Percentiles rank a stretch among this genome's conserved stretches.
phyloP scores from a whole-genome alignment of 306 rosid species.

The Casuarina cunninghamiana region DNA sequence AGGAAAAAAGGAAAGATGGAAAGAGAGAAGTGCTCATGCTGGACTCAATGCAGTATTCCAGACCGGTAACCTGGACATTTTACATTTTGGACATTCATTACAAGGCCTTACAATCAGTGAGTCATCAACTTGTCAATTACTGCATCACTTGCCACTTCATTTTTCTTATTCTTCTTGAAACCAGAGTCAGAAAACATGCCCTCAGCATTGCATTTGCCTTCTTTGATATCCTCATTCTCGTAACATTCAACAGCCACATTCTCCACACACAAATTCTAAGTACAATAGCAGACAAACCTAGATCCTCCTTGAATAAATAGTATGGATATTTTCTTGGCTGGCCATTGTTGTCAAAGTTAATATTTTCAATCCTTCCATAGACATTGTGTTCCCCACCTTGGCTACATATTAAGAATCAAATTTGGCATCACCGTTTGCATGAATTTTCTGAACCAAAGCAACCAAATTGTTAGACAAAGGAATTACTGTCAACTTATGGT shows the following conservation, averaged over 20 bases:
- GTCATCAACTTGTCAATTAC: no score
- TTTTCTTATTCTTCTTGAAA: constrained; percentile 4
- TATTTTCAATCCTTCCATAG: no score
- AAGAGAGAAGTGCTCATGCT: background rate
- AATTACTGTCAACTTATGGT: background rate
- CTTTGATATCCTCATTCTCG: background rate
- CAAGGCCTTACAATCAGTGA: no score
- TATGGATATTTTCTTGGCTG: no score
- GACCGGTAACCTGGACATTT: background rate
- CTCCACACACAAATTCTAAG: no score
- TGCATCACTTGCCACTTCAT: background rate
- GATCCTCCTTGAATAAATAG: no score
- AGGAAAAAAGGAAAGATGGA: background rate
- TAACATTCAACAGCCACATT: no score
- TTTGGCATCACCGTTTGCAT: no score
- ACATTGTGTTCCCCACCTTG: no score
- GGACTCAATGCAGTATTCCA: background rate
- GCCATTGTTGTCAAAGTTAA: no score
- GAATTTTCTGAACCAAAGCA: background rate
- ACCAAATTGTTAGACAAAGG: background rate
- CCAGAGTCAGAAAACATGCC: background rate
- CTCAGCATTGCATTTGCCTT: background rate
- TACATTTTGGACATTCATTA: background rate
- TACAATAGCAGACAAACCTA: no score
- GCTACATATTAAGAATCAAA: no score